Evolutionary conservation across 2,329 filamentous ascomycete genomes (phyloP).

Genomic region (Chaetomium globosum): DNA sequence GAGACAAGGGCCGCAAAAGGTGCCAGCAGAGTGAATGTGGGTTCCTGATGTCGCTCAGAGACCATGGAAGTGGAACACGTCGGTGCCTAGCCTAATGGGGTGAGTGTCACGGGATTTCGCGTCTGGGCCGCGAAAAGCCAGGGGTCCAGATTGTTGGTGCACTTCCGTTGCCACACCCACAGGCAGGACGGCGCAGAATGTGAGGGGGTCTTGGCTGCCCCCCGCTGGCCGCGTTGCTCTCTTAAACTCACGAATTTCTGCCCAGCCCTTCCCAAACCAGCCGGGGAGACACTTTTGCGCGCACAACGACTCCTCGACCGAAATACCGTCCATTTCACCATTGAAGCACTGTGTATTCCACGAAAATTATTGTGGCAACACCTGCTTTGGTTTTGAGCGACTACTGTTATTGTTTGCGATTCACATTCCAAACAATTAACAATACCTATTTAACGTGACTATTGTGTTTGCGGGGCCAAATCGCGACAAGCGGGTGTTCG

Average conservation of each 20-base stretch:
- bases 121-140: conserved; percentile 33
- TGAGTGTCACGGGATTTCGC: conserved; percentile 35
- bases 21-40: conserved; percentile 12
- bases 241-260: conserved; percentile 32
- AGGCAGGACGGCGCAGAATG: conserved; percentile 21
- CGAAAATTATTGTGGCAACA: neutral
- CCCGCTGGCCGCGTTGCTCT: conserved; percentile 27
- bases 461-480: conserved; percentile 21
- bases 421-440: neutral
- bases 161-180: conserved; percentile 30
- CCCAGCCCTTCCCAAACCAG: conserved; percentile 22
- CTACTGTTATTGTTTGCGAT: conserved; percentile 8
- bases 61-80: conserved; percentile 2
- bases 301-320: neutral
- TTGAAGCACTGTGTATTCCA: neutral
- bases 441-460: neutral
- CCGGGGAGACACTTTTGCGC: conserved; percentile 8
- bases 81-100: conserved; percentile 25
- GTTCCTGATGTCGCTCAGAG: conserved; percentile 9
- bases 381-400: neutral
- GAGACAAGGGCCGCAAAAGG: conserved; percentile 2
- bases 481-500: conserved; percentile 26
- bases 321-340: neutral
- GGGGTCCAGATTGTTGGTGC: conserved; percentile 19
- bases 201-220: conserved; percentile 27